Evolutionary conservation across 768 basidiomycete species (phyloP), one percentile per base, ranked within the genome.

Genomic region (Kondoa malvinella): DNA sequence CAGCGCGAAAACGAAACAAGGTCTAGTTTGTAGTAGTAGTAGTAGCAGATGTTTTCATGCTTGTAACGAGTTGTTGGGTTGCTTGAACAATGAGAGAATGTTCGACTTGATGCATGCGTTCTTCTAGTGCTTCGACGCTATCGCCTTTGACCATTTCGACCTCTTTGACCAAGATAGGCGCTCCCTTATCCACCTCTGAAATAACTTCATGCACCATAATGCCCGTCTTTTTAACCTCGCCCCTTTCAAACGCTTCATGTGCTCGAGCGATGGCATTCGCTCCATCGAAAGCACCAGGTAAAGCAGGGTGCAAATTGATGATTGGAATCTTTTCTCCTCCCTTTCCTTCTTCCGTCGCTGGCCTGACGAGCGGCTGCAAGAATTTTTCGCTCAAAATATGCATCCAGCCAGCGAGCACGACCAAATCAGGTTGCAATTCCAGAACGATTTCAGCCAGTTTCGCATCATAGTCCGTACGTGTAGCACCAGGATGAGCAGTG

Each of bases 371-470:
- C 0, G 72, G 80, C 25, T 88, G 83, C 68, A 97, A 77, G 77
- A 96, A 96, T 0, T 79, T 79, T 65, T 88, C 86, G 67, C 86
- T 85, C 68, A 96, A 81, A 73, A 97, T 89, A 74, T 97, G 92
- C 94, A 99, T 96, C 89, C 91, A 99, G 0, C 95, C 95, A 0
- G 94, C 95, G n/a, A 97, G 81, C 4, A 97, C 88, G 61, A 97
- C 83, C 29, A 94, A 76, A 77, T 96, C 89, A 0, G 94, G 94
- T 56, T 62, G 30, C 15, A 67, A 67, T 3, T 79, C 77, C 25
- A 80, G 82, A 29, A 77, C 75, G 3, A 87, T 74, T 2, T 90
- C 84, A 65, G 84, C 81, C 33, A 82, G 78, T 4, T 89, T 89
- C 1, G 92, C 82, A 74, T 89, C 94, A 77, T 95, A 96, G 75